These are phyloP conservation scores for Erysimum cheiri DNA, from an alignment of 441 rosid genomes.

Conservation along the genomic window DNA sequence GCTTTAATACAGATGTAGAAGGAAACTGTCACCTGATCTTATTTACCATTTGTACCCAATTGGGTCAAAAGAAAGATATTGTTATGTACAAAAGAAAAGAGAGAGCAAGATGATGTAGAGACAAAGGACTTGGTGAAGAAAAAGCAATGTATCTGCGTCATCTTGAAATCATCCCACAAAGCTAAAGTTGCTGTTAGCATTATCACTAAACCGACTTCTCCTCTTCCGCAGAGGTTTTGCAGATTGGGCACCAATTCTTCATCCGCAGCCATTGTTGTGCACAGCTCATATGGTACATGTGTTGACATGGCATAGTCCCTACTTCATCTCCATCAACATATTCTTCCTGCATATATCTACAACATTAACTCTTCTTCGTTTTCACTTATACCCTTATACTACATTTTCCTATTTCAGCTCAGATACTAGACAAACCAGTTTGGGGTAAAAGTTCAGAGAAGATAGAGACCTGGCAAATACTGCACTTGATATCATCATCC, in stretches of 20 bases:
- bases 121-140: conserved; percentile 31
- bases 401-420: neutral
- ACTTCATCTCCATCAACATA: conserved; percentile 79
- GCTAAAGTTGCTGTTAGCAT: conserved; percentile 29
- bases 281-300: conserved; percentile 72
- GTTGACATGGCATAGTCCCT: conserved; percentile 83
- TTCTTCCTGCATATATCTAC: conserved; percentile 69
- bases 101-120: conserved; percentile 40
- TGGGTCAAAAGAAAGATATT: conserved; percentile 14
- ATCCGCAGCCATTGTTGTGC: conserved; percentile 80
- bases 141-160: conserved; percentile 37
- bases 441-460: conserved; percentile 4
- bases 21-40: conserved; percentile 26
- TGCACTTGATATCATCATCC: conserved; percentile 72
- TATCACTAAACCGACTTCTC: conserved; percentile 28
- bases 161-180: conserved; percentile 35
- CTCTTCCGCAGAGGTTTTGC: conserved; percentile 71
- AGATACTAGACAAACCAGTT: conserved; percentile 10
- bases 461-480: conserved; percentile 79
- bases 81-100: too few species aligned
- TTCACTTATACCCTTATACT: conserved; percentile 1
- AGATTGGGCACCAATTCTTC: conserved; percentile 97
- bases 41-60: conserved; percentile 30
- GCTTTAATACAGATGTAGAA: conserved; percentile 21
- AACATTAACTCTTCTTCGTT: conserved; percentile 26